Evolutionary conservation across 768 basidiomycete genomes (phyloP).

Genomic region (Lactifluus hygrophoroides): DNA sequence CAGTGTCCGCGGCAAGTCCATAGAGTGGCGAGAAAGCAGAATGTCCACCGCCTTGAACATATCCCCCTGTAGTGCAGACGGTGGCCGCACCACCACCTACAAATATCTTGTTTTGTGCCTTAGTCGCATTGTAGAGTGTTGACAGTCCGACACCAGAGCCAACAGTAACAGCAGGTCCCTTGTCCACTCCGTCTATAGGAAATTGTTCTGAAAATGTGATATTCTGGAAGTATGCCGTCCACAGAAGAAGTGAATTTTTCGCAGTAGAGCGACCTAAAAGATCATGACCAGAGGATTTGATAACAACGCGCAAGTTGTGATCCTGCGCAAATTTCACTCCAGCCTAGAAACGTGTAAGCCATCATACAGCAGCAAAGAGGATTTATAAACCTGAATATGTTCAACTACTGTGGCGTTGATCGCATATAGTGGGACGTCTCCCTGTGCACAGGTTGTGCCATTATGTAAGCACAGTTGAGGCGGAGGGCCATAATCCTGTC

Average conservation of each 20-base stretch:
- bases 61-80: too few species aligned
- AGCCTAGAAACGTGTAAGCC: not conserved
- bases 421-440: too few species aligned
- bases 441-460: too few species aligned
- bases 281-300: not conserved
- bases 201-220: too few species aligned
- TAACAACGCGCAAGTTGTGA: not conserved
- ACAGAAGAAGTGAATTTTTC: too few species aligned
- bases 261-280: not conserved
- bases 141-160: not conserved
- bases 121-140: not conserved
- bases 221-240: too few species aligned
- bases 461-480: not conserved
- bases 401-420: too few species aligned
- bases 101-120: too few species aligned
- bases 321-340: too few species aligned
- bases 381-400: too few species aligned
- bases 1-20: slow-evolving; percentile 24
- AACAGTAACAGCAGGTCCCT: too few species aligned
- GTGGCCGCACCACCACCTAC: slow-evolving; percentile 16
- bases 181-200: too few species aligned
- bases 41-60: slow-evolving; percentile 24
- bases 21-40: slow-evolving; percentile 22
- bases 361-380: not conserved
- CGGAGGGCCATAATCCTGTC: slow-evolving; percentile 6